These are phyloP conservation scores for Candida cerambycidarum DNA, from an alignment of 805 yeast species.

Conservation along the genomic window DNA sequence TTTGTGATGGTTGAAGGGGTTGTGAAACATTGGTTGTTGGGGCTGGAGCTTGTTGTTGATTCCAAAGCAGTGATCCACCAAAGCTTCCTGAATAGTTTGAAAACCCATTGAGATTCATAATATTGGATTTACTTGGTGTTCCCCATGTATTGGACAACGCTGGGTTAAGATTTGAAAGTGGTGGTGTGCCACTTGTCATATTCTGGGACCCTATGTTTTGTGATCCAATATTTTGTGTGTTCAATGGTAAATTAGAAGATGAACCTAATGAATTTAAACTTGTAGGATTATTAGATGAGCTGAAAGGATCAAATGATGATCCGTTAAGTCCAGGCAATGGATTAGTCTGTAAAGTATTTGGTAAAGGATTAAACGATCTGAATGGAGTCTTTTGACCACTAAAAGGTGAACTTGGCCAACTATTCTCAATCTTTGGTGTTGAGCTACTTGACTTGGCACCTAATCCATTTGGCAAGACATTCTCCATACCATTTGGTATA, in stretches of 20 bases:
- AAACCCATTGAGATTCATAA: slow-evolving; percentile 9
- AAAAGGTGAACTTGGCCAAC: slow-evolving; percentile 7
- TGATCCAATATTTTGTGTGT: background rate
- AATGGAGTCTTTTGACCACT: slow-evolving; percentile 1
- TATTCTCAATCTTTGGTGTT: slow-evolving; percentile 9
- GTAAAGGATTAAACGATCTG: slow-evolving; percentile 6
- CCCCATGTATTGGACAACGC: slow-evolving; percentile 8
- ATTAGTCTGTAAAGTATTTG: too few relatives aligned
- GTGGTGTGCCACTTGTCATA: slow-evolving; percentile 12
- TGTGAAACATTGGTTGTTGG: slow-evolving; percentile 8
- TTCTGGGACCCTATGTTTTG: slow-evolving; percentile 9
- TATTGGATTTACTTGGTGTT: background rate
- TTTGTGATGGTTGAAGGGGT: background rate
- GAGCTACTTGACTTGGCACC: slow-evolving; percentile 1
- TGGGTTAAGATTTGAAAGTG: background rate
- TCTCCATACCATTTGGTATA: background rate
- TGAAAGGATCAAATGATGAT: background rate
- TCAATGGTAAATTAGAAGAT: slow-evolving; percentile 2
- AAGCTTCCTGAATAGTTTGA: background rate
- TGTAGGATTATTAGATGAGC: background rate
- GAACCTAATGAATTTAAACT: slow-evolving; percentile 6
- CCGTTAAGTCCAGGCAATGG: too few relatives aligned
- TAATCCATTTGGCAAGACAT: background rate
- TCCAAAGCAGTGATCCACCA: slow-evolving; percentile 19
- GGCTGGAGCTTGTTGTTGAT: slow-evolving; percentile 30